phyloP scores from a whole-genome alignment of 371 early-diverging fungal genomes.

The Mortierella sp. region DNA sequence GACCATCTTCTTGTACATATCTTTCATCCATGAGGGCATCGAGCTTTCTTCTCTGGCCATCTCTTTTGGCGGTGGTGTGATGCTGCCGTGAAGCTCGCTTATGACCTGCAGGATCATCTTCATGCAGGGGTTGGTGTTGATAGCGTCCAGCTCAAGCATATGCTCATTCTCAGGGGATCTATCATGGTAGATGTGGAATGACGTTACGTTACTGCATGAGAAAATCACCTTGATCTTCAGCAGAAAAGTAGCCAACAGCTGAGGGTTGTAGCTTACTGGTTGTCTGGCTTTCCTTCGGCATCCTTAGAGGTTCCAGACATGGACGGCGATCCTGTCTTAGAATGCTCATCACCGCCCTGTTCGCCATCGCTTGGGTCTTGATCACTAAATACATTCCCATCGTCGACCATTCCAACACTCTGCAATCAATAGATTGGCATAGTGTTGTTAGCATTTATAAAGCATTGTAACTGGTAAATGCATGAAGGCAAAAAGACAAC shows the following conservation, averaged over 20 bases:
- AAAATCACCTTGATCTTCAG: too few relatives aligned
- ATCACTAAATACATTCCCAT: slow-evolving; percentile 22
- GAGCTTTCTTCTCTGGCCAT: slow-evolving; percentile 41
- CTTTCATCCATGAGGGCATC: slow-evolving; percentile 81
- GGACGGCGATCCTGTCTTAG: neutral
- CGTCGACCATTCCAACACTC: slow-evolving; percentile 53
- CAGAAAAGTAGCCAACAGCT: neutral
- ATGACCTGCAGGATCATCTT: slow-evolving; percentile 64
- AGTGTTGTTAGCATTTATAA: neutral
- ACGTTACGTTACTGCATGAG: neutral
- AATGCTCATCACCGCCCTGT: neutral
- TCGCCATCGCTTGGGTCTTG: neutral
- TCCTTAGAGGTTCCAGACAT: slow-evolving; percentile 12
- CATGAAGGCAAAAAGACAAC: neutral
- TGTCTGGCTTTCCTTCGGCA: slow-evolving; percentile 8
- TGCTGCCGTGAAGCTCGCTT: slow-evolving; percentile 60
- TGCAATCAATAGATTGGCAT: neutral
- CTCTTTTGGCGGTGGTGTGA: slow-evolving; percentile 57
- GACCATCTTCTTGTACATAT: slow-evolving; percentile 58
- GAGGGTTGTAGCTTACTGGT: slow-evolving; percentile 13
- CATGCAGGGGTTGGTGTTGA: slow-evolving; percentile 77
- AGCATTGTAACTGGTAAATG: neutral
- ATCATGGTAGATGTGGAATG: neutral
- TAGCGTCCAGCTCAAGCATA: slow-evolving; percentile 64
- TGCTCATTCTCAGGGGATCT: slow-evolving; percentile 23